Conservation (phyloP, 2,329 filamentous ascomycete species). For the Claviceps citrina region DNA sequence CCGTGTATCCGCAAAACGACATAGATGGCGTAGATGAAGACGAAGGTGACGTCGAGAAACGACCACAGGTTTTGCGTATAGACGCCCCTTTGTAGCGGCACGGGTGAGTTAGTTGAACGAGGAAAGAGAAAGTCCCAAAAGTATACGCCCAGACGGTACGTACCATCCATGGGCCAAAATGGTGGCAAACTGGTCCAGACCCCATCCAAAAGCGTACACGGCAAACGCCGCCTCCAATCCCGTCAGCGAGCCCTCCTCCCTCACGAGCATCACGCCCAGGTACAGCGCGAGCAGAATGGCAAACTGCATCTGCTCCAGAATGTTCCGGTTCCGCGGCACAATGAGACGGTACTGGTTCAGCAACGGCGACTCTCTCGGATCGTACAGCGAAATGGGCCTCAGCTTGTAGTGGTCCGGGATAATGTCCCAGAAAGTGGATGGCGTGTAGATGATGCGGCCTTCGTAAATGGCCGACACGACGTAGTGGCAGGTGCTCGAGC, state of each 20-base stretch:
- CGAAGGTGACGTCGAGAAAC: conserved; percentile 68
- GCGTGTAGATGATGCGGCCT: conserved; percentile 68
- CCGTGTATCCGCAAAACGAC: conserved; percentile 52
- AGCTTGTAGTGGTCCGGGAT: conserved; percentile 77
- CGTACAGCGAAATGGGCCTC: conserved; percentile 66
- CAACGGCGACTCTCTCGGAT: conserved; percentile 57
- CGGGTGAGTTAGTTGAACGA: too few relatives aligned
- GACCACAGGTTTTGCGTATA: conserved; percentile 84
- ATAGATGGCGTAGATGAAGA: conserved; percentile 55
- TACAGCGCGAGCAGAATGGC: conserved; percentile 53
- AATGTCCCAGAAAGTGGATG: conserved; percentile 66
- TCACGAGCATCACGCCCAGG: conserved; percentile 53
- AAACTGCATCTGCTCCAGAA: conserved; percentile 63
- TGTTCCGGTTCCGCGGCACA: conserved; percentile 62
- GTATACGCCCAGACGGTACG: too few relatives aligned
- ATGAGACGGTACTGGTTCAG: conserved; percentile 77
- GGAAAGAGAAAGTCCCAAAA: conserved; percentile 4
- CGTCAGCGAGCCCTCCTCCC: conserved; percentile 42
- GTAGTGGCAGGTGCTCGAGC: conserved; percentile 63
- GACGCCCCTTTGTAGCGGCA: conserved; percentile 41
- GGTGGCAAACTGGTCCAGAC: conserved; percentile 60
- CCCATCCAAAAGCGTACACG: conserved; percentile 65
- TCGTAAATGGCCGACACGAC: conserved; percentile 73
- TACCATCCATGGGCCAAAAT: conserved; percentile 58
- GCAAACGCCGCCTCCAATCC: conserved; percentile 50